Conservation (phyloP, 306 rosid species). For the Quercus alba region DNA sequence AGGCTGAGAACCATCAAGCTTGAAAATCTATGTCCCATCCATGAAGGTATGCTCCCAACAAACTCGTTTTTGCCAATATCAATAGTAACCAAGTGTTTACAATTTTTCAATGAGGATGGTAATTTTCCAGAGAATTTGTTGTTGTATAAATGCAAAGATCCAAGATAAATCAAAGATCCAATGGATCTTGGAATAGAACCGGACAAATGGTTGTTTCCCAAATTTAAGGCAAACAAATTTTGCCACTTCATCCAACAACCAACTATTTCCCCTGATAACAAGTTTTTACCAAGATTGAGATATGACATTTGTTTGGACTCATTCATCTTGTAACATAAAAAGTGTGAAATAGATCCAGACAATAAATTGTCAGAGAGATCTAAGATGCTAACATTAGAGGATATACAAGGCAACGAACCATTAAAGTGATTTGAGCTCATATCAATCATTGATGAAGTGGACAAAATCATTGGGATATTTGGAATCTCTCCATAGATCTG, state of each 20-base stretch:
- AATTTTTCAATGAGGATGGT: too few species aligned
- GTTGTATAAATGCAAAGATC: not conserved
- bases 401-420: too few species aligned
- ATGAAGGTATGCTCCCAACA: not conserved
- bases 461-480: too few species aligned
- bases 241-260: conserved; percentile 12
- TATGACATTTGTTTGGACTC: not conserved
- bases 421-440: too few species aligned
- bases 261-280: not conserved
- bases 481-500: too few species aligned
- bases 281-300: not conserved
- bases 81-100: too few species aligned
- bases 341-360: not conserved
- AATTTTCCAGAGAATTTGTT: too few species aligned
- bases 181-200: conserved; percentile 25
- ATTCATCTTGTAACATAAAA: not conserved
- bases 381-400: too few species aligned
- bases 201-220: conserved; percentile 15
- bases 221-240: not conserved
- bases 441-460: too few species aligned
- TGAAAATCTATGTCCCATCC: not conserved
- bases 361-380: too few species aligned
- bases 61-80: too few species aligned
- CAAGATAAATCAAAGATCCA: not conserved
- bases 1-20: not conserved